Base-by-base conservation (phyloP, 192 early-diverging fungal genomes). In the Coemansia sp. region DNA sequence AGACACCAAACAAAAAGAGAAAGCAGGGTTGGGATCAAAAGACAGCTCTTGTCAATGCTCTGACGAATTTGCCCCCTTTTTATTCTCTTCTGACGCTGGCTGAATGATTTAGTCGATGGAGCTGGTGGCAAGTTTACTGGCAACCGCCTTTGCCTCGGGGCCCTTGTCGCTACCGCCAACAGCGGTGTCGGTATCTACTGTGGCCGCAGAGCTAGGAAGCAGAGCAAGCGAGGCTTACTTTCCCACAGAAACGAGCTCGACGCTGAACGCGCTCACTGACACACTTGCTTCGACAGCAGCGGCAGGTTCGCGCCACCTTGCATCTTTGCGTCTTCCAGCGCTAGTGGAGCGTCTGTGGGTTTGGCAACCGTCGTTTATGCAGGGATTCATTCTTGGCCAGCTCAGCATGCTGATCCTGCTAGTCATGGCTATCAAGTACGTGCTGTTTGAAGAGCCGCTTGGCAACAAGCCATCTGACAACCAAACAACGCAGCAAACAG, bases 281-380 rank as follows among this genome's bases (percentile, higher is more conserved):
- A 26, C 44, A 15, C 21, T 48, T 5, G 44, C 24, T 4, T 48
- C 44, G 22, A 26, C 44, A 48, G 27, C 26, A 48, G 22, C 24
- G 3, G 44, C 44, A 3, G 44, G 27, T 14, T 24, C 44, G 44
- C 44, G 15, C 22, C 44, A 27, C 24, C 11, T 48, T 9, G 26
- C 6, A 24, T 26, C 22, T 24, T 15, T 14, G 11, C 44, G 11
- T 22, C 53, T 66, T 29, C 18, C 66, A 19, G 15, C 36, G 19
- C 15, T 67, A 2, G 12, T 36, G 22, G 50, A 59, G 60, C 43
- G 48, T 29, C 15, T 78, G 44, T 64, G 66, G 62, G 24, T 59
- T 6, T 78, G 76, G 76, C 77, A 80, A 54, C 72, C 72, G 29
- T 74, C 77, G 44, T 82, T 82, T 37, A 73, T 72, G 74, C 80